Base-by-base conservation (phyloP, 2,329 filamentous ascomycete species). In the Diaporthe amygdali region DNA sequence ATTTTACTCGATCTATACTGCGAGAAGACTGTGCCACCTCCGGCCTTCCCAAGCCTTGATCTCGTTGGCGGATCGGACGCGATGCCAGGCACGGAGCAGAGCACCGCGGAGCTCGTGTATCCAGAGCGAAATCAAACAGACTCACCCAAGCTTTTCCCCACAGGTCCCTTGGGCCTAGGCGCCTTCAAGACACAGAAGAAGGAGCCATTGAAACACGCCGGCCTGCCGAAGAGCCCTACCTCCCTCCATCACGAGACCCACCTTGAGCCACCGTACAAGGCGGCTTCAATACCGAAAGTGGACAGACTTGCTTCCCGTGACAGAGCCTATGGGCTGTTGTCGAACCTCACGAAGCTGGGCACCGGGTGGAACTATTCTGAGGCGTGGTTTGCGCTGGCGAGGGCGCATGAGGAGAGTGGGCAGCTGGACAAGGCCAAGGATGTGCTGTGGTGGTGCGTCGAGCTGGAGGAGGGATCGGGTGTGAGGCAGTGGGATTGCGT, bases 361-460 rank as follows among this genome's bases (percentile, higher is more conserved):
- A 87, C 86, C 15, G 94, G 94, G 0, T 99, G 96, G 96, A 96
- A 98, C 81, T 90, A 92, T 79, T 91, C 94, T 0, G 96, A 98
- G 79, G 96, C 96, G 6, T 99, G 96, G 96, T 96, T 94, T 78
- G 90, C 93, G 5, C 88, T 99, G 41, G 94, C 95, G 0, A 87
- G 94, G 74, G 95, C 94, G 12, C 94, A 98, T 78, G 96, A 99
- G 81, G 90, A 95, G 78, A 93, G 94, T 70, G 93, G 93, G 0
- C 94, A 97, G 83, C 82, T 90, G 2, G 93, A 96, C 46, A 97
- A 96, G 84, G 93, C 96, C 17, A 97, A 95, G 83, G 93, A 96
- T 76, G 94, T 95, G 55, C 87, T 98, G 8, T 98, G 96, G 96
- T 98, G 96, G 95, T 97, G 95, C 76, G 93, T 99, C 15, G 95